A percentile compares a stretch with the other conserved stretches of the same genome.
These are phyloP conservation scores for Penicillium rolfsii DNA, from an alignment of 2,329 filamentous ascomycete species.

Conservation along the genomic window DNA sequence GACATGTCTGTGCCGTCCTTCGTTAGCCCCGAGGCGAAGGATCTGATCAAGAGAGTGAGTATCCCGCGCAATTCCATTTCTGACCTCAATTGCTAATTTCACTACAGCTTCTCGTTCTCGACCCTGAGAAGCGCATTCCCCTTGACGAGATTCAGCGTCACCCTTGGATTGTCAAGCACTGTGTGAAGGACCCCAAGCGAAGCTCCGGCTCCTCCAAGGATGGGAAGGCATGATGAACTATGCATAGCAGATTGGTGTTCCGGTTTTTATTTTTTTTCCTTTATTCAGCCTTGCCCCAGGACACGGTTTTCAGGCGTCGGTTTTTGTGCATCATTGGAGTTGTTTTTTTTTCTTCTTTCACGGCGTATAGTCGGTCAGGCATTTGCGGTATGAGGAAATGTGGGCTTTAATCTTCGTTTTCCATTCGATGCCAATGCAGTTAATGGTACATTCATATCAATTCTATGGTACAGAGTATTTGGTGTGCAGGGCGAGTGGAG, in stretches of 20 bases:
- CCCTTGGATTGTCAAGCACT: conserved; percentile 97
- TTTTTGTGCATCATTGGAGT: conserved; percentile 24
- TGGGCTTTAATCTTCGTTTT: conserved; percentile 26
- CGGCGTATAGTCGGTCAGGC: conserved; percentile 20
- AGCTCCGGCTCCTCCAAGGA: conserved; percentile 45
- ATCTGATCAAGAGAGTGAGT: conserved; percentile 83
- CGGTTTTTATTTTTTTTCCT: conserved; percentile 22
- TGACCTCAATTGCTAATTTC: conserved; percentile 26
- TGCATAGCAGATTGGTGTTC: conserved; percentile 27
- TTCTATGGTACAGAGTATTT: conserved; percentile 26
- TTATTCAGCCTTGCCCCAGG: neutral
- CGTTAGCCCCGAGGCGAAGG: conserved; percentile 84
- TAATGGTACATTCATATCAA: conserved; percentile 31
- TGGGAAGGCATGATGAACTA: conserved; percentile 33
- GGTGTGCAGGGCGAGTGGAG: conserved; percentile 7
- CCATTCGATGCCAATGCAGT: conserved; percentile 19
- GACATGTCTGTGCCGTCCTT: conserved; percentile 93
- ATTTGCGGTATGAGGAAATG: conserved; percentile 24
- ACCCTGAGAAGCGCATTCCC: conserved; percentile 89
- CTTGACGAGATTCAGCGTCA: conserved; percentile 87
- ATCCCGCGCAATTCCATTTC: neutral
- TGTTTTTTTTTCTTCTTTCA: conserved; percentile 10
- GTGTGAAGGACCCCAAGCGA: conserved; percentile 60
- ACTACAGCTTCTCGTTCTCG: conserved; percentile 76
- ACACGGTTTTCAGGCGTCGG: conserved; percentile 21